Base-by-base conservation (phyloP, 2,329 filamentous ascomycete species). In the Monilinia laxa region DNA sequence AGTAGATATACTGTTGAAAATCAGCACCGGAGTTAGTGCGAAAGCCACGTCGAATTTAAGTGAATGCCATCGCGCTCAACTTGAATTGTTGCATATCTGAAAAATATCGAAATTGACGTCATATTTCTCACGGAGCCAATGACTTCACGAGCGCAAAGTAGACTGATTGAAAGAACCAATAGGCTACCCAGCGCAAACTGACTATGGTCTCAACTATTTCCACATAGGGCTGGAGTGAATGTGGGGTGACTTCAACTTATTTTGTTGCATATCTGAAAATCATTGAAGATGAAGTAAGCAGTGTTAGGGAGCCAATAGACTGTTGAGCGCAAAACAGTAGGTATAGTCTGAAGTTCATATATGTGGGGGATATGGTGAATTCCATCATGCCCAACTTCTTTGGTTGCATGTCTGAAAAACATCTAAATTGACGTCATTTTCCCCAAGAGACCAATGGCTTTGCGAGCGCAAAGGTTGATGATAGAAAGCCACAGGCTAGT, bases 381-480 rank as follows among this genome's bases (percentile, higher is more conserved):
- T 23, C 16, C 3, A 10, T 23, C 18, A 3, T 35, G 2, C 14
- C 23, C 20, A 23, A 35, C 28, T 60, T 49, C 20, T 35, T 49
- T 35, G 35, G 57, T 60, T 60, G 57, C 57, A 60, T 23, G 4
- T 60, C 57, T 49, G 28, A 35, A 47, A 14, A 49, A 35, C 20
- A 60, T 60, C 2, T 25, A 60, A 49, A 35, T 60, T 60, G 57
- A 49, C 57, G 28, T 60, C 18, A 60, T 38, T 23, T 14, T 16
- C 11, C 10, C 23, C 1, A 23, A 6, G 12, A 11, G 35, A 6
- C 42, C 42, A 60, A 38, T 60, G 9, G 20, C 28, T 49, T 60
- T 31, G 20, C 57, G 42, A 60, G 57, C 57, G 57, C 58, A 60
- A 51, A 51, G 0, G 23, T 38, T 51, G 28, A 51, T 25, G 14